Evolutionary conservation across 371 early-diverging fungal genomes (phyloP), one percentile per base, ranked within the genome.

Genomic region (Blakeslea trispora): DNA sequence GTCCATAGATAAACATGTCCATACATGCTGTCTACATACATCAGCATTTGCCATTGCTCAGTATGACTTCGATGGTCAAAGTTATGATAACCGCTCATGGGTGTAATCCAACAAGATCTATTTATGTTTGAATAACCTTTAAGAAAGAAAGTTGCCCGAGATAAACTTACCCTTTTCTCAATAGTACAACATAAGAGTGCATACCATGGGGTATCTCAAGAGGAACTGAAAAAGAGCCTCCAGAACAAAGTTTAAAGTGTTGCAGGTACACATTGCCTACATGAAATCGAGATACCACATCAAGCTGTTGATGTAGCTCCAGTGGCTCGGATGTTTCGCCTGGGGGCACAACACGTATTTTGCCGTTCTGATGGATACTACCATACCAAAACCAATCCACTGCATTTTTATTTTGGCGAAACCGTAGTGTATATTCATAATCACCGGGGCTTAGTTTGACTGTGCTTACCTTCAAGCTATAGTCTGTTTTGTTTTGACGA

Each of bases 1-100:
- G 62, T 54, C 67, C 67, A 66, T 8, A 62, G n/a, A 55, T 58
- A 58, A 18, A 58, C 19, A 31, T 50, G 13, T 1, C 63, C 67
- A 5, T 35, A 4, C 8, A 47, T 19, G 1, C 39, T 23, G 24
- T 62, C 63, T 50, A 46, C 45, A 46, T 54, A 66, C 21, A 63
- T 21, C 3, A 62, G 15, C 9, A 62, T 9, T 19, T 66, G 67
- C 55, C 63, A 63, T 51, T 45, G 53, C 35, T 62, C 50, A 13
- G 14, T 3, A 22, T 14, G 7, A 21, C 15, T 40, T 45, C 47
- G 32, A 17, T 8, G 15, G 5, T 28, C 13, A 45, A 53, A 60
- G 13, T 34, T 11, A 10, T 21, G 17, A 14, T 23, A 21, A 6
- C 58, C 63, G 10, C 51, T 19, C 22, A 62, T 37, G n/a, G 67